Evolutionary conservation across 164 flowering plant genomes (phyloP).

Genomic region (Vitis rotundifolia): DNA sequence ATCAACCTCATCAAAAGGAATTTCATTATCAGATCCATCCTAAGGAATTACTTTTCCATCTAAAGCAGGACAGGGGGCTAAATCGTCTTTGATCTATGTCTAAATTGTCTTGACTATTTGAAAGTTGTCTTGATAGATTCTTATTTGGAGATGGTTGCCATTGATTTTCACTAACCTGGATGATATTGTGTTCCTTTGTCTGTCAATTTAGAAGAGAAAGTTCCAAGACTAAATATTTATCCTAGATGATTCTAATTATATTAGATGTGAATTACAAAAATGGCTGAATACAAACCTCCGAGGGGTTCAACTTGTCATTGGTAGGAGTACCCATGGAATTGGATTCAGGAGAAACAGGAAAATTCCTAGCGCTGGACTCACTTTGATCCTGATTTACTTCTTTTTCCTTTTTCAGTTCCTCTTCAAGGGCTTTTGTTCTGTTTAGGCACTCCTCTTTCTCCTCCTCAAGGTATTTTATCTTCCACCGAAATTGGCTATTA

Average conservation of each 20-base stretch:
- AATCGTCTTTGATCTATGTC: neutral
- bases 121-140: neutral
- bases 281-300: constrained; percentile 23
- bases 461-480: constrained; percentile 47
- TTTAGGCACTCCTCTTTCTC: constrained; percentile 47
- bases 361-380: constrained; percentile 10
- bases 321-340: neutral
- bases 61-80: too few species aligned
- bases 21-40: neutral
- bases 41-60: too few species aligned
- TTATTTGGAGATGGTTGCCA: too few species aligned
- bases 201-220: neutral
- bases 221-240: neutral
- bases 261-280: neutral
- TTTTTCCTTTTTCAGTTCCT: constrained; percentile 33
- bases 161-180: neutral
- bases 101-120: neutral
- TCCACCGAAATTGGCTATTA: constrained; percentile 57
- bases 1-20: neutral
- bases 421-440: constrained; percentile 42
- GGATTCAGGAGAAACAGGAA: constrained; percentile 13
- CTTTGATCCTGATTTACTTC: constrained; percentile 23
- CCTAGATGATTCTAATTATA: neutral
- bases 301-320: constrained; percentile 12
- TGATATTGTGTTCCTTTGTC: neutral